These are phyloP conservation scores for Polyplosphaeria fusca DNA, from an alignment of 495 filamentous ascomycete genomes.

Conservation along the genomic window DNA sequence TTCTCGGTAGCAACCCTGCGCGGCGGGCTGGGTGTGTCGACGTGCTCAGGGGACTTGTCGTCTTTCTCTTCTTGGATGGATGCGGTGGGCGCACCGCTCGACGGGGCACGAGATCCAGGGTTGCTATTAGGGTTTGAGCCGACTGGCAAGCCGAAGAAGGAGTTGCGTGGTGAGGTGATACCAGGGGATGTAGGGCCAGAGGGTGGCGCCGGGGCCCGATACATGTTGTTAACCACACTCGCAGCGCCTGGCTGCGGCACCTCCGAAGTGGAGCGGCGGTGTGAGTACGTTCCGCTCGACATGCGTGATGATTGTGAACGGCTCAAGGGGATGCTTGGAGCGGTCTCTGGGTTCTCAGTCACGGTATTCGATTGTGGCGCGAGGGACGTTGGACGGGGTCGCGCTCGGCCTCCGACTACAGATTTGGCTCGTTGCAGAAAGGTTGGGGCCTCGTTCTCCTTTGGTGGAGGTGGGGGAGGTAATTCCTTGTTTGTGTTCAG, in stretches of 20 bases:
- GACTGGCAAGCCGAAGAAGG: constrained; percentile 47
- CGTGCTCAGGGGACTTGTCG: constrained; percentile 7
- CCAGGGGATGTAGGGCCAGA: constrained; percentile 54
- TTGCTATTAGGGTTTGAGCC: constrained; percentile 21
- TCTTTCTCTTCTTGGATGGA: constrained; percentile 14
- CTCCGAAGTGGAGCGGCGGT: constrained; percentile 68
- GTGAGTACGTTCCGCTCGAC: constrained; percentile 49
- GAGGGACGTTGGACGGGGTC: constrained; percentile 56
- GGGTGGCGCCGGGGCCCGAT: constrained; percentile 58
- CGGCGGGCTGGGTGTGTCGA: constrained; percentile 30
- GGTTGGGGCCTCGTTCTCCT: constrained; percentile 45
- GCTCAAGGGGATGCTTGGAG: constrained; percentile 73
- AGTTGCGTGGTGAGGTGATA: constrained; percentile 50
- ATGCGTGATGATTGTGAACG: constrained; percentile 55
- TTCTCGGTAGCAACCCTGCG: constrained; percentile 24
- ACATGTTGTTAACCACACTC: constrained; percentile 75
- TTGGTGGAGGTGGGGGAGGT: constrained; percentile 72
- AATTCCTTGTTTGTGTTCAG: constrained; percentile 74
- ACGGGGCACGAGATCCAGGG: constrained; percentile 38
- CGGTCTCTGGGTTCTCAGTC: constrained; percentile 71
- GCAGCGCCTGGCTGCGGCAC: constrained; percentile 52
- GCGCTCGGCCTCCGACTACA: constrained; percentile 51
- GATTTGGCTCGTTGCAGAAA: constrained; percentile 80
- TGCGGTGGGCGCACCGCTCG: not conserved
- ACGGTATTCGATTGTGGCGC: constrained; percentile 45